Base-by-base conservation (phyloP, 1,284 basidiomycete genomes). In the Bjerkandera adusta region DNA sequence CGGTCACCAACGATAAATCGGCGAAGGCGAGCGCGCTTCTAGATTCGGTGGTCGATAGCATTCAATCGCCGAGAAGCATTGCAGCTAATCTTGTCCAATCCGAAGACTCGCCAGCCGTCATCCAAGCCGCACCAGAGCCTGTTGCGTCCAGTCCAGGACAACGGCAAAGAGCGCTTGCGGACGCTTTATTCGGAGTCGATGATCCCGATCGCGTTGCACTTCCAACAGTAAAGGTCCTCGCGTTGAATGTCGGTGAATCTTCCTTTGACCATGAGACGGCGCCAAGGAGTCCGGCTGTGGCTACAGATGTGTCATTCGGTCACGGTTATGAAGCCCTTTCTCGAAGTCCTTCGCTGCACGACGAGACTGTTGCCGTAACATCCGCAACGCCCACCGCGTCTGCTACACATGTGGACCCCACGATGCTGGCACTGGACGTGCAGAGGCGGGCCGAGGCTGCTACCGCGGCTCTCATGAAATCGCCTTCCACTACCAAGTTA, bases 401-500 rank as follows among this genome's bases (percentile, higher is more conserved):
- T 22, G 29, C 22, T 21, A 36, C 76, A 82, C 36, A 56, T 48
- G 34, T 54, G 42, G 44, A 59, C 50, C 21, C 47, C 36, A 16
- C 47, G 45, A 37, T 43, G 48, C 70, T 89, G 24, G 74, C 75
- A 10, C 70, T 68, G 43, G 83, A 87, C 58, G 77, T 89, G n/a
- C 83, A 83, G 56, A 76, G 82, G 53, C 80, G 77, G 56, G 73
- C 79, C 0, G 79, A 85, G 46, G 85, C 81, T 24, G 87, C 87
- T 3, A 89, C 83, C 54, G 68, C 79, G 32, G 78, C 81, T 8
- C 68, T 90, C 44, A 78, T 78, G 56, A 85, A 79, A 57, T 70
- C 69, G 2, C 72, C 80, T n/a, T 75, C 78, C 15, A 71, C 70
- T 37, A 64, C 72, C 26, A 79, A 76, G 56, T 63, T 78, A 38